These are phyloP conservation scores for Pseudonitzschia pungens DNA, from an alignment of 108 stramenopile species.

Conservation along the genomic window DNA sequence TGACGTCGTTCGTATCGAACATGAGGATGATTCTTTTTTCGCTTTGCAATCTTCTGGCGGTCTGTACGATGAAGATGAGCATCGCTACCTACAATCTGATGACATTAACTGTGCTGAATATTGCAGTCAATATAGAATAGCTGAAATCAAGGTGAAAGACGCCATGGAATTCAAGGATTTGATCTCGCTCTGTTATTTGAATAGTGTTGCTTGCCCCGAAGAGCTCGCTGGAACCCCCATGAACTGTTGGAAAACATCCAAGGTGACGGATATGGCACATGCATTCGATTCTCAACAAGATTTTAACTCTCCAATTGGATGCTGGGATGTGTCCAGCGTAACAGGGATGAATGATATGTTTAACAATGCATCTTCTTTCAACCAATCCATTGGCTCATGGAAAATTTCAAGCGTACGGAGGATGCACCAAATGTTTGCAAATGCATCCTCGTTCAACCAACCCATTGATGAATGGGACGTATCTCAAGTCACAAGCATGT, in stretches of 20 bases:
- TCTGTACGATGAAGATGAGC: too few relatives aligned
- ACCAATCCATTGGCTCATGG: not conserved
- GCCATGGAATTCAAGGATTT: too few relatives aligned
- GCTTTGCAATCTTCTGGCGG: too few relatives aligned
- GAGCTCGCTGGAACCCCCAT: not conserved
- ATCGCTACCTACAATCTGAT: too few relatives aligned
- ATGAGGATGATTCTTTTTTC: too few relatives aligned
- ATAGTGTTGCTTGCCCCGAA: too few relatives aligned
- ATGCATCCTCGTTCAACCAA: not conserved
- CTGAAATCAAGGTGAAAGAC: too few relatives aligned
- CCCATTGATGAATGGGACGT: not conserved
- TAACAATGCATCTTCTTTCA: not conserved
- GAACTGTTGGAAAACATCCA: not conserved
- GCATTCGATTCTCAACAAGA: not conserved
- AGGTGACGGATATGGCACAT: not conserved
- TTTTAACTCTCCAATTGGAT: not conserved
- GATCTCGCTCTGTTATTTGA: too few relatives aligned
- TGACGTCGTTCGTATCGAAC: too few relatives aligned
- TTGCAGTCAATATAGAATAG: too few relatives aligned
- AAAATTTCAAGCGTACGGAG: not conserved
- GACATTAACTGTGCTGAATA: too few relatives aligned
- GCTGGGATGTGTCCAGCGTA: not conserved
- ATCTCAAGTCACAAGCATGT: not conserved
- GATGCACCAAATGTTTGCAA: not conserved
- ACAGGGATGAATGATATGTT: not conserved